Evolutionary conservation across 345 rosid genomes (phyloP).

Genomic region (Eucalyptus pauciflora): DNA sequence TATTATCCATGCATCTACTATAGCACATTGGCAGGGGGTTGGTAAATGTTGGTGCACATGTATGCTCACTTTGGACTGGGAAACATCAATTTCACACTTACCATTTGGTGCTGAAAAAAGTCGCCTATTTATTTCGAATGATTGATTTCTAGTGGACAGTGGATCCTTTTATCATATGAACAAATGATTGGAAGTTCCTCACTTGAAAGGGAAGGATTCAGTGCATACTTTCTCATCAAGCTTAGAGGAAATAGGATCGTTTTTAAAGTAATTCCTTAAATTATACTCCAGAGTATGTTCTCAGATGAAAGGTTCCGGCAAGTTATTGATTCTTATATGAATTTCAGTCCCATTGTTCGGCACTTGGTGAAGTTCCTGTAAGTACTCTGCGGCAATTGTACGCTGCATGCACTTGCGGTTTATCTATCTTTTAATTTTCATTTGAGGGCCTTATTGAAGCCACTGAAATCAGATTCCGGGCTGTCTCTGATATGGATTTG

Average conservation of each 20-base stretch:
- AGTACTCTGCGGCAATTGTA: constrained; percentile 16
- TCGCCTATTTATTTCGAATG: not conserved
- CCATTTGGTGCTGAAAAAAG: not conserved
- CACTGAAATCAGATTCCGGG: constrained; percentile 46
- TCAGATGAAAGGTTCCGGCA: constrained; percentile 66
- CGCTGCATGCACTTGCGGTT: not conserved
- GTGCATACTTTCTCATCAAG: not conserved
- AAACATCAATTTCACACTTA: not conserved
- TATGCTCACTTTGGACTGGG: not conserved
- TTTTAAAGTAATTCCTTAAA: not conserved
- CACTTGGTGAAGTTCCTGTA: constrained; percentile 67
- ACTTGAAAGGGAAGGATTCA: not conserved
- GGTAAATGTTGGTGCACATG: not conserved
- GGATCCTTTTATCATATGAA: not conserved
- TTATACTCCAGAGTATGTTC: constrained; percentile 34
- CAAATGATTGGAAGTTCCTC: not conserved
- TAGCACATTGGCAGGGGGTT: not conserved
- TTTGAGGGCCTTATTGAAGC: not conserved
- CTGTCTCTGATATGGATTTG: constrained; percentile 56
- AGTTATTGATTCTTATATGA: constrained; percentile 24
- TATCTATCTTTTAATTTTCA: not conserved
- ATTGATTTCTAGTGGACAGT: not conserved
- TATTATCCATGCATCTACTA: not conserved
- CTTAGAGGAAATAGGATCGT: not conserved
- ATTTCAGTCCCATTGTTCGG: constrained; percentile 40